A percentile compares a stretch with the other conserved stretches of the same genome.
phyloP scores from a whole-genome alignment of 2,329 filamentous ascomycete genomes.

The Fusarium caatingaense region DNA sequence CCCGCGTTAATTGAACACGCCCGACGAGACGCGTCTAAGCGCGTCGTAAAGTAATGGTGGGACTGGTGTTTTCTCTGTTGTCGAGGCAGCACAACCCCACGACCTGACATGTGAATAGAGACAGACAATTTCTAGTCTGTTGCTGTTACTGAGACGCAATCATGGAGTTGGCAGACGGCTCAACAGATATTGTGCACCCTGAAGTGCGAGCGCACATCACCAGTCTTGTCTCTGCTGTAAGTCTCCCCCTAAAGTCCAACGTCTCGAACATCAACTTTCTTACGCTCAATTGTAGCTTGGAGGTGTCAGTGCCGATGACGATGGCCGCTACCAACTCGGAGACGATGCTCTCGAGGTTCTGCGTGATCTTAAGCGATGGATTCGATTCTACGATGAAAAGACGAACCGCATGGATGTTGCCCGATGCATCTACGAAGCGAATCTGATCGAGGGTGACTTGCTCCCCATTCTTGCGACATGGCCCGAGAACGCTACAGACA shows the following conservation, averaged over 20 bases:
- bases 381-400: conserved; percentile 94
- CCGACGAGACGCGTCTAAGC: conserved; percentile 37
- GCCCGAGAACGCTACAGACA: conserved; percentile 77
- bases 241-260: conserved; percentile 49
- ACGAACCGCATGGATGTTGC: conserved; percentile 95
- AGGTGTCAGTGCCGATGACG: conserved; percentile 81
- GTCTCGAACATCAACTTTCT: conserved; percentile 21
- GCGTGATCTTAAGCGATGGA: conserved; percentile 94
- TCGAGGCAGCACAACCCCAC: conserved; percentile 34
- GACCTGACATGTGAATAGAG: conserved; percentile 35
- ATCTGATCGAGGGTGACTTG: conserved; percentile 89
- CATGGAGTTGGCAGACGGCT: conserved; percentile 67
- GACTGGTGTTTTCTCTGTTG: conserved; percentile 33
- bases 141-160: conserved; percentile 17
- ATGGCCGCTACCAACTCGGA: conserved; percentile 87
- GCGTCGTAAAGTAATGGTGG: conserved; percentile 32
- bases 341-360: conserved; percentile 93
- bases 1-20: conserved; percentile 37
- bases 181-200: conserved; percentile 79
- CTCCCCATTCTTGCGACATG: conserved; percentile 88
- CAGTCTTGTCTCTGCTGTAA: conserved; percentile 91
- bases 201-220: conserved; percentile 94
- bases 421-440: conserved; percentile 89
- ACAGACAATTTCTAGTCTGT: conserved; percentile 26
- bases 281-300: conserved; percentile 72